A percentile compares a stretch with the other conserved stretches of the same genome.
Conservation (phyloP, 2,329 filamentous ascomycete genomes). For the Hypoxylon sp. region DNA sequence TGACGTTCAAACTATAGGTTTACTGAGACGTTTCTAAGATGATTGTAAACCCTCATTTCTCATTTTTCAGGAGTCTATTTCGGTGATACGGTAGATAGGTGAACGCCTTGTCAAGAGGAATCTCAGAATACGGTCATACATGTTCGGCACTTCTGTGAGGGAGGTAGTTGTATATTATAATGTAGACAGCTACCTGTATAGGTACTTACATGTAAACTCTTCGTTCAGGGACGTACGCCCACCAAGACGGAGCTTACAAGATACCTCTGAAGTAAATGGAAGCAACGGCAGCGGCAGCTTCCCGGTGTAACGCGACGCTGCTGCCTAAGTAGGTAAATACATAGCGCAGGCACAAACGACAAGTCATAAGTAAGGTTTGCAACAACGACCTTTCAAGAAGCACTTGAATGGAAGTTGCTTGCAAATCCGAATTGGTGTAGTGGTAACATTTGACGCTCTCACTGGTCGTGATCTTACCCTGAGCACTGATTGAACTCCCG, state of each 20-base stretch:
- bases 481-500: not conserved
- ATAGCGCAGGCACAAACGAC: too few species aligned
- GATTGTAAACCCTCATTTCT: too few species aligned
- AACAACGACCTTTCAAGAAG: not conserved
- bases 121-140: too few species aligned
- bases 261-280: not conserved
- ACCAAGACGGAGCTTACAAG: not conserved
- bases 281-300: not conserved
- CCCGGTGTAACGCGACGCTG: not conserved
- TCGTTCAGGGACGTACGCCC: not conserved
- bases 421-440: slow-evolving; percentile 4
- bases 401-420: not conserved
- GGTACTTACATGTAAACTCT: not conserved
- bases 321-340: not conserved
- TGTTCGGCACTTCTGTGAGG: too few species aligned
- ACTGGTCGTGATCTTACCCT: not conserved
- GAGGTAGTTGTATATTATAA: too few species aligned
- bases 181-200: too few species aligned
- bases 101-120: too few species aligned
- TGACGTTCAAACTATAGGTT: too few species aligned
- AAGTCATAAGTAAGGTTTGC: not conserved
- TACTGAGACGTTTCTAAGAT: too few species aligned
- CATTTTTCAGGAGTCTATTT: too few species aligned
- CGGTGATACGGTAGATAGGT: too few species aligned
- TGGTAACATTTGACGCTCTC: slow-evolving; percentile 2